Percentiles rank a stretch among this genome's conserved stretches.
Conservation (phyloP, 2,329 filamentous ascomycete genomes). For the Colletotrichum musae region DNA sequence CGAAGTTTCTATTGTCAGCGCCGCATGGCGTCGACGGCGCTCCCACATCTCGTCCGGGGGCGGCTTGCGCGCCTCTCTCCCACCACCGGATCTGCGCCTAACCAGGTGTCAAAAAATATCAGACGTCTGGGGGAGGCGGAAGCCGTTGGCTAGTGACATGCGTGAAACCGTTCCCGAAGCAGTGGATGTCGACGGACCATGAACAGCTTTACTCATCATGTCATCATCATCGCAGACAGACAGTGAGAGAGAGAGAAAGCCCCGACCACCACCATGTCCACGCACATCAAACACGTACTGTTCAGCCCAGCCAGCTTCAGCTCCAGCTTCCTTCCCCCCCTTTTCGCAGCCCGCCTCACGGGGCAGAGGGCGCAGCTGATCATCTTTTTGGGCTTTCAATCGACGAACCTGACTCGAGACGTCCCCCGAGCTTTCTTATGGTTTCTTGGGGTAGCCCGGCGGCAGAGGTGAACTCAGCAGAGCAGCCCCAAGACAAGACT, state of each 20-base stretch:
- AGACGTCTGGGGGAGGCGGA: constrained; percentile 40
- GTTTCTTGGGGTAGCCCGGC: constrained; percentile 3
- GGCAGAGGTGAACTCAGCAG: neutral
- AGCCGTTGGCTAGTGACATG: constrained; percentile 26
- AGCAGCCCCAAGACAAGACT: neutral
- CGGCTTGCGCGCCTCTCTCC: constrained; percentile 22
- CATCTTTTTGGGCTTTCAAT: neutral
- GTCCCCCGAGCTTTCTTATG: neutral
- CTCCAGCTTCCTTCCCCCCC: neutral
- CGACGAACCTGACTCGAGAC: constrained; percentile 24
- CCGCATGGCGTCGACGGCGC: neutral
- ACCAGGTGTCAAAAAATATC: constrained; percentile 36
- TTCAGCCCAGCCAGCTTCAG: constrained; percentile 11
- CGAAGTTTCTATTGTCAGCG: neutral
- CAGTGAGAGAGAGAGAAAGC: no score
- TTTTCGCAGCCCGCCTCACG: neutral
- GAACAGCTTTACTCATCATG: constrained; percentile 31
- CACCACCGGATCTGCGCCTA: constrained; percentile 6
- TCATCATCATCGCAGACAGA: constrained; percentile 28
- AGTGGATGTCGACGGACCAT: neutral
- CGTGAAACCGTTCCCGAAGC: constrained; percentile 24
- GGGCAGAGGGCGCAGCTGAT: constrained; percentile 16
- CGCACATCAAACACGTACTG: constrained; percentile 40
- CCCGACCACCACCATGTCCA: constrained; percentile 29
- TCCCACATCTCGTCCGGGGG: neutral